Evolutionary conservation across 2,329 filamentous ascomycete genomes (phyloP).

Genomic region (Metarhizium robertsii): DNA sequence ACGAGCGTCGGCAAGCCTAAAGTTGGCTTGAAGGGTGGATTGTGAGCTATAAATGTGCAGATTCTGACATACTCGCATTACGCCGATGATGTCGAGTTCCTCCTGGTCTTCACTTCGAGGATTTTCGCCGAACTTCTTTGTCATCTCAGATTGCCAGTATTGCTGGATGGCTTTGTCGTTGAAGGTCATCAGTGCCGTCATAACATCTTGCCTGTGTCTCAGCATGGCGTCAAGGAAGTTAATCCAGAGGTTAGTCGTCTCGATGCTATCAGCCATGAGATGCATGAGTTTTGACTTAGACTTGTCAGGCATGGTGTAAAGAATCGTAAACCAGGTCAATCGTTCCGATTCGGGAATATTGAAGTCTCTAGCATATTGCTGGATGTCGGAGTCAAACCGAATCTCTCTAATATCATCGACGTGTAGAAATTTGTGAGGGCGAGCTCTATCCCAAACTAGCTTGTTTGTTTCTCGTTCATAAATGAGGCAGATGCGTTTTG

Average conservation of each 20-base stretch:
- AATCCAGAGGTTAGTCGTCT: conserved; percentile 71
- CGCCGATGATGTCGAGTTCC: conserved; percentile 65
- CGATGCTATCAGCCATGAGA: conserved; percentile 67
- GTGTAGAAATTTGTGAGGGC: conserved; percentile 76
- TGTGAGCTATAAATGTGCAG: conserved; percentile 86
- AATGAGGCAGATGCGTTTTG: conserved; percentile 59
- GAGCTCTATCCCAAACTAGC: conserved; percentile 75
- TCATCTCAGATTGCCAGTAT: conserved; percentile 83
- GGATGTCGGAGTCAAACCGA: conserved; percentile 70
- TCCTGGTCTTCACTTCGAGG: conserved; percentile 49
- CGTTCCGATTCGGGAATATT: conserved; percentile 59
- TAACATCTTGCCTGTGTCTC: conserved; percentile 77
- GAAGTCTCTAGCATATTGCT: conserved; percentile 82
- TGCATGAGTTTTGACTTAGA: conserved; percentile 83
- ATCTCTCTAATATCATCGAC: conserved; percentile 95
- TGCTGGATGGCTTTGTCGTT: conserved; percentile 71
- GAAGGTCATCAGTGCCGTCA: conserved; percentile 81
- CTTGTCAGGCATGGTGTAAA: conserved; percentile 71
- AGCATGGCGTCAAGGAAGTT: conserved; percentile 75
- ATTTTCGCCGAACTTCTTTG: conserved; percentile 50
- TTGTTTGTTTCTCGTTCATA: conserved; percentile 78
- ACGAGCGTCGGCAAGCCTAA: conserved; percentile 61
- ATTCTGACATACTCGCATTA: conserved; percentile 77
- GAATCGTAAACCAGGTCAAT: conserved; percentile 76
- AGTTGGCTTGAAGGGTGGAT: conserved; percentile 62